These are phyloP conservation scores for Sclerotinia glacialis DNA, from an alignment of 2,329 filamentous ascomycete genomes.

Conservation along the genomic window DNA sequence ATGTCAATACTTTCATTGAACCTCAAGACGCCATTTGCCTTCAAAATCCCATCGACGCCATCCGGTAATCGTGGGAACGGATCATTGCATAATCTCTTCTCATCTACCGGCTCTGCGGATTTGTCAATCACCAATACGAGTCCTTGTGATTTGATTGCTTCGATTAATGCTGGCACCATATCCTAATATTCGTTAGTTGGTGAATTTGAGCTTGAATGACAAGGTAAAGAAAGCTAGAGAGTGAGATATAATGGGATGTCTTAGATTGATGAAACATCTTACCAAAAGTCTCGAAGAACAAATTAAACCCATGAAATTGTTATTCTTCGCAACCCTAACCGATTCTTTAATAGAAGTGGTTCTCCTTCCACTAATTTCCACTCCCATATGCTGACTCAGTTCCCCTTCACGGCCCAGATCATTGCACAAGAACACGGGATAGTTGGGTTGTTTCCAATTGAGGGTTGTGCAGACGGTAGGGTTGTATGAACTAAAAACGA, in stretches of 20 bases:
- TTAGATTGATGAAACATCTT: constrained; percentile 41
- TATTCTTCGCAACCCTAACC: constrained; percentile 86
- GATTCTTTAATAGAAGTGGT: constrained; percentile 91
- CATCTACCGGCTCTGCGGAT: constrained; percentile 50
- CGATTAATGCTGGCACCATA: constrained; percentile 86
- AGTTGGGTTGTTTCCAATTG: constrained; percentile 99
- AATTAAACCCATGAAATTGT: constrained; percentile 97
- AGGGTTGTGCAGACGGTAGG: constrained; percentile 84
- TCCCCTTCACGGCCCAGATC: constrained; percentile 69
- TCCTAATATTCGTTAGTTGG: constrained; percentile 55
- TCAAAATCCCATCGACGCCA: constrained; percentile 84
- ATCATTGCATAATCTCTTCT: constrained; percentile 43
- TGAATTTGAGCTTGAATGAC: not conserved
- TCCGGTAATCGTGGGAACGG: constrained; percentile 64
- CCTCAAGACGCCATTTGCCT: constrained; percentile 78
- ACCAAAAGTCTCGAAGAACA: constrained; percentile 85
- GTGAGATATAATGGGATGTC: not conserved
- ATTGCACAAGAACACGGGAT: constrained; percentile 93
- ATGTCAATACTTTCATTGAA: constrained; percentile 91
- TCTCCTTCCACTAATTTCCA: constrained; percentile 59
- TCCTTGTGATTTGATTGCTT: constrained; percentile 91
- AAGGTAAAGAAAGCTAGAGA: not conserved
- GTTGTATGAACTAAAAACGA: constrained; percentile 94
- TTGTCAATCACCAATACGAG: constrained; percentile 89
- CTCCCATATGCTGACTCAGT: constrained; percentile 29